A percentile compares a stretch with the other conserved stretches of the same genome.
Conservation (phyloP, 306 rosid genomes). For the Glycine soja region DNA sequence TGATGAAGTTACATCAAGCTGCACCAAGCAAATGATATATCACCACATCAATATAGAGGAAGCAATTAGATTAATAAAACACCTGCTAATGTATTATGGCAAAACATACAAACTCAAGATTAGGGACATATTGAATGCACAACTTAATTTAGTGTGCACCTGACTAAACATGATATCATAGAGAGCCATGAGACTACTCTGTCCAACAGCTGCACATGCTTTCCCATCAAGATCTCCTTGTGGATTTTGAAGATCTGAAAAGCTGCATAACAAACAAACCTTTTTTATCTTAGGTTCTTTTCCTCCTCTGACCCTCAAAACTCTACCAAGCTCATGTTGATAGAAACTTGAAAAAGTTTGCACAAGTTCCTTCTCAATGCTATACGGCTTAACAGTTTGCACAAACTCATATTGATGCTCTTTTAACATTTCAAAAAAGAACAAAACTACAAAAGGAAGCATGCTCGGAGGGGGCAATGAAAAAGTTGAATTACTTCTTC, state of each 20-base stretch:
- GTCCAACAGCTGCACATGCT: constrained; percentile 94
- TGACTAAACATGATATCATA: constrained; percentile 93
- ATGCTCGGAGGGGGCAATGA: not conserved
- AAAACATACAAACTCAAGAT: constrained; percentile 7
- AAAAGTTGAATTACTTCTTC: not conserved
- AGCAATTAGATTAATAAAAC: constrained; percentile 18
- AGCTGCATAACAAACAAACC: constrained; percentile 57
- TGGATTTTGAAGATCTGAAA: constrained; percentile 85
- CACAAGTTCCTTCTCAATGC: not conserved
- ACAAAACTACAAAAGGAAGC: not conserved
- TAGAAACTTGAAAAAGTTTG: constrained; percentile 14
- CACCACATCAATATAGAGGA: constrained; percentile 39
- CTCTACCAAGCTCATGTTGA: not conserved
- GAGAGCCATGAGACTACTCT: constrained; percentile 97
- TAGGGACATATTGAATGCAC: not conserved
- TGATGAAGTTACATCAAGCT: constrained; percentile 94
- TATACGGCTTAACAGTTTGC: not conserved
- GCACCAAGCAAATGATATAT: constrained; percentile 47
- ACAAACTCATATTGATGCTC: not conserved
- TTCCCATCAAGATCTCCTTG: constrained; percentile 80
- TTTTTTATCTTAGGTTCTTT: constrained; percentile 25
- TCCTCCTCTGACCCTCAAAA: constrained; percentile 19
- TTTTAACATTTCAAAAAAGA: not conserved
- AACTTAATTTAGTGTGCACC: constrained; percentile 48
- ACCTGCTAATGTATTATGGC: not conserved